Conservation (phyloP, 2,329 filamentous ascomycete genomes). For the Aureobasidium musti region DNA sequence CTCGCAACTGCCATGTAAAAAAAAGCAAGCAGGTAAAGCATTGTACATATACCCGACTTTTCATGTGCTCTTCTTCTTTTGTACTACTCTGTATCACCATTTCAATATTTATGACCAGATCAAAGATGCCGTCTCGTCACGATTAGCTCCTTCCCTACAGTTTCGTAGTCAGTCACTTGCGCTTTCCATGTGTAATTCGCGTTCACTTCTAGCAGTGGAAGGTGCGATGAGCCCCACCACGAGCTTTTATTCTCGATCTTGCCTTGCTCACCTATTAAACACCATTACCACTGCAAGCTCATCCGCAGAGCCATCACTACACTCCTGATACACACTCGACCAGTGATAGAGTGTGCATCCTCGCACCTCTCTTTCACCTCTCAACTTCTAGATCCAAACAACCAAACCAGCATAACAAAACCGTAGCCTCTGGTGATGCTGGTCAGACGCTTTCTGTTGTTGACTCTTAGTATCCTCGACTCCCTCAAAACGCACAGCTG, state of each 20-base stretch:
- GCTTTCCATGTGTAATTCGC: neutral
- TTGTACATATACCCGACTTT: slow-evolving; percentile 28
- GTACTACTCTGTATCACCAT: slow-evolving; percentile 15
- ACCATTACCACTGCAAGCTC: neutral
- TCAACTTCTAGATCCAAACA: neutral
- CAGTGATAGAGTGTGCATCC: neutral
- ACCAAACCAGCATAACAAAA: neutral
- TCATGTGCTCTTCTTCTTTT: slow-evolving; percentile 7
- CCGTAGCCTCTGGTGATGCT: neutral
- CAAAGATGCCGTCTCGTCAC: neutral
- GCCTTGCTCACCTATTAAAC: neutral
- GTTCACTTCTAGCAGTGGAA: neutral
- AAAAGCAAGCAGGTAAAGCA: slow-evolving; percentile 16
- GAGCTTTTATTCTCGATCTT: neutral
- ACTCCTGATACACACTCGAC: neutral
- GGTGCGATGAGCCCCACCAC: neutral
- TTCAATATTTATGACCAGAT: neutral
- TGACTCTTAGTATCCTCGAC: neutral
- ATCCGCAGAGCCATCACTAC: neutral
- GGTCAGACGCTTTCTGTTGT: neutral
- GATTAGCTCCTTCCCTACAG: neutral
- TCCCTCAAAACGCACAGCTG: neutral
- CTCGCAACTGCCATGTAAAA: slow-evolving; percentile 31
- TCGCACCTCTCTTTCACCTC: neutral
- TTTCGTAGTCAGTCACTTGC: neutral